Conservation (phyloP, 345 rosid species). For the Firmiana major region DNA sequence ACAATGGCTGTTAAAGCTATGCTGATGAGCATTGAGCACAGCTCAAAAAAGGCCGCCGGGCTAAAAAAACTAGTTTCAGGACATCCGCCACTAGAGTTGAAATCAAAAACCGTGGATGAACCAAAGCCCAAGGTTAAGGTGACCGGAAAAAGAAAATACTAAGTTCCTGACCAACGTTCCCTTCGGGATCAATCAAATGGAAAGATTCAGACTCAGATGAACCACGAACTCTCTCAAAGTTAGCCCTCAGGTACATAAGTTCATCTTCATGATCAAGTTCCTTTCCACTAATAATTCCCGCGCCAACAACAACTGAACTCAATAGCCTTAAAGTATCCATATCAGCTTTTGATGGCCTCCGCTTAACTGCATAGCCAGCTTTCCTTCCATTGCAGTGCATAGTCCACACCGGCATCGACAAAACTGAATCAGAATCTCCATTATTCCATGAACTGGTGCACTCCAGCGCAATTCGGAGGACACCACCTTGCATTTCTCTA, state of each 20-base stretch:
- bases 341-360: slow-evolving; percentile 43
- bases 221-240: slow-evolving; percentile 44
- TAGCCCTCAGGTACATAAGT: slow-evolving; percentile 64
- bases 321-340: slow-evolving; percentile 40
- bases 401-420: slow-evolving; percentile 49
- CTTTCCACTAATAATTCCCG: slow-evolving; percentile 51
- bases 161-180: slow-evolving; percentile 69
- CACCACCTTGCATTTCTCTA: slow-evolving; percentile 63
- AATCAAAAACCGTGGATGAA: background rate
- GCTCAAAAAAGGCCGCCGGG: slow-evolving; percentile 1
- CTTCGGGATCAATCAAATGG: slow-evolving; percentile 70
- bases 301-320: slow-evolving; percentile 51
- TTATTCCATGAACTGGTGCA: slow-evolving; percentile 1
- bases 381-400: slow-evolving; percentile 67
- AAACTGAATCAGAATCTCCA: slow-evolving; percentile 17
- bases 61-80: background rate
- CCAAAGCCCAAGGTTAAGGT: background rate
- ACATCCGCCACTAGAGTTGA: background rate
- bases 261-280: slow-evolving; percentile 43
- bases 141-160: slow-evolving; percentile 59
- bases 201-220: slow-evolving; percentile 58
- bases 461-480: slow-evolving; percentile 58
- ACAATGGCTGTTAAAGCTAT: too few relatives aligned
- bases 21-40: background rate
- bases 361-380: slow-evolving; percentile 61